These are phyloP conservation scores for Miscanthus sacchariflorus DNA, from an alignment of 202 grass and related monocot genomes.

Conservation along the genomic window DNA sequence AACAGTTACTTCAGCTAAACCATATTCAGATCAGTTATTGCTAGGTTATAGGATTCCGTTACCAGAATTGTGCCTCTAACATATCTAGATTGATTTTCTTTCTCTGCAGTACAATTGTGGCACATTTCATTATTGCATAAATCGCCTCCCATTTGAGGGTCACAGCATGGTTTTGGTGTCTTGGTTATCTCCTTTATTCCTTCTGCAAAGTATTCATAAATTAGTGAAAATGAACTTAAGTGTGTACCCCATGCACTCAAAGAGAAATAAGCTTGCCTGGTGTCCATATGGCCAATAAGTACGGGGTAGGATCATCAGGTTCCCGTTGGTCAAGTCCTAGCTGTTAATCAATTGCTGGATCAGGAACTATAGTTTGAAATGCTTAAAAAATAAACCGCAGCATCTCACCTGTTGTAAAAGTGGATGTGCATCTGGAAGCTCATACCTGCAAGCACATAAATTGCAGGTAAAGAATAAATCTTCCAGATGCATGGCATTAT, in stretches of 20 bases:
- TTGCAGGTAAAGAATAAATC: slow-evolving; percentile 36
- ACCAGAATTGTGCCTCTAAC: slow-evolving; percentile 91
- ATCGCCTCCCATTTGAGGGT: slow-evolving; percentile 42
- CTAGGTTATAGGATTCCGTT: slow-evolving; percentile 45
- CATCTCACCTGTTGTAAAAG: slow-evolving; percentile 72
- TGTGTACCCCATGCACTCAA: slow-evolving; percentile 33
- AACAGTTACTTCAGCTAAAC: slow-evolving; percentile 27
- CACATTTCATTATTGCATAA: slow-evolving; percentile 62
- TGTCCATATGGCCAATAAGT: slow-evolving; percentile 77
- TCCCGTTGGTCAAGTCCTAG: slow-evolving; percentile 79
- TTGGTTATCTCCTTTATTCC: slow-evolving; percentile 64
- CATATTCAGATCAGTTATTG: slow-evolving; percentile 43
- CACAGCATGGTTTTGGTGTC: slow-evolving; percentile 50
- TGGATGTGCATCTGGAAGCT: slow-evolving; percentile 91
- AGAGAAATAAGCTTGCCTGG: slow-evolving; percentile 67
- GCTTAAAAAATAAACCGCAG: slow-evolving; percentile 42
- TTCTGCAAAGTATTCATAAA: slow-evolving; percentile 49
- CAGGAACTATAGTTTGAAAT: slow-evolving; percentile 44
- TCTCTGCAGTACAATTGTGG: slow-evolving; percentile 51
- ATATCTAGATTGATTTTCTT: slow-evolving; percentile 71
- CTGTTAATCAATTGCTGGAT: slow-evolving; percentile 61
- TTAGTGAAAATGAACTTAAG: slow-evolving; percentile 28
- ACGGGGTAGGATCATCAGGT: slow-evolving; percentile 79
- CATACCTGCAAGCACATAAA: slow-evolving; percentile 70
- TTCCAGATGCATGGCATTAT: slow-evolving; percentile 26